Conservation (phyloP, 225 moss, liverwort and hornwort genomes). For the Bryum argenteum region DNA sequence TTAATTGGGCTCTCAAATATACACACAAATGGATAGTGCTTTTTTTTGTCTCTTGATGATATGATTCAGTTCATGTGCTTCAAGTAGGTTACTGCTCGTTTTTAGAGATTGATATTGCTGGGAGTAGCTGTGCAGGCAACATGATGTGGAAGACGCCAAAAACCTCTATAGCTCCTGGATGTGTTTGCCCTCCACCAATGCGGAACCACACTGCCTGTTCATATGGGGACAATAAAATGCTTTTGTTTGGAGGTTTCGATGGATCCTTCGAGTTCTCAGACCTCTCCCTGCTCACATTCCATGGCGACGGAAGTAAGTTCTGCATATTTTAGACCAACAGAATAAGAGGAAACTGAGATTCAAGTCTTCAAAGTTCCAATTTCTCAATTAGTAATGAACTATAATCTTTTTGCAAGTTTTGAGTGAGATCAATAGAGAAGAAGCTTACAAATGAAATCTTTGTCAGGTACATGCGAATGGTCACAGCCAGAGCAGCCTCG, state of each 20-base stretch:
- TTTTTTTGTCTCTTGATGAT: background rate
- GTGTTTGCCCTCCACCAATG: constrained; percentile 74
- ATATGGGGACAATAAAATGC: constrained; percentile 62
- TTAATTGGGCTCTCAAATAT: constrained; percentile 8
- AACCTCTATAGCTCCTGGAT: constrained; percentile 49
- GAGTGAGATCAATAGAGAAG: constrained; percentile 2
- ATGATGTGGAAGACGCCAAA: constrained; percentile 66
- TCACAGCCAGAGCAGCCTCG: constrained; percentile 61
- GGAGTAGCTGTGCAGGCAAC: constrained; percentile 39
- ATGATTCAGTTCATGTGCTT: background rate
- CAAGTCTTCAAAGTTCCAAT: background rate
- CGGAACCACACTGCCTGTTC: constrained; percentile 87
- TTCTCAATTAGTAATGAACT: constrained; percentile 18
- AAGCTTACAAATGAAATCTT: constrained; percentile 20
- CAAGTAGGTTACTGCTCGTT: background rate
- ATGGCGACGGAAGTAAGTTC: constrained; percentile 67
- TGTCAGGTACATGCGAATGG: constrained; percentile 77
- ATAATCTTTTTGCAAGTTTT: constrained; percentile 5
- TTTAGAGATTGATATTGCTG: background rate
- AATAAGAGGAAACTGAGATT: constrained; percentile 11
- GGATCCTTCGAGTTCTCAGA: constrained; percentile 79
- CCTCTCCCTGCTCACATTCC: constrained; percentile 63
- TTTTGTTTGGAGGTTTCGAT: constrained; percentile 93
- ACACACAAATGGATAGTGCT: background rate
- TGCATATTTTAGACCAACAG: background rate